phyloP scores from a whole-genome alignment of 257 asterid species.

The Ilex asprella region DNA sequence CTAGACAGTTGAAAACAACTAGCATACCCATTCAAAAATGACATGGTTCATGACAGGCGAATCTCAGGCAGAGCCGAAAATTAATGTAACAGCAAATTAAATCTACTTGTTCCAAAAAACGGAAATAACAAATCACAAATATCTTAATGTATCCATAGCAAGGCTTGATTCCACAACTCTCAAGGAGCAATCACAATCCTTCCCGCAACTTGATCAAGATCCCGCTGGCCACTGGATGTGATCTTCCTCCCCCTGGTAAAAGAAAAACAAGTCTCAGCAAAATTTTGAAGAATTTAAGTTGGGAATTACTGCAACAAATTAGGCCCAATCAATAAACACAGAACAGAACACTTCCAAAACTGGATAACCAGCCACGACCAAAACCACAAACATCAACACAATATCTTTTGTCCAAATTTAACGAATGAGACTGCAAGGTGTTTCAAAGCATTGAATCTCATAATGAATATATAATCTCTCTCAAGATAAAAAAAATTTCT shows the following conservation, averaged over 20 bases:
- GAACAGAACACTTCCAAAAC: not conserved
- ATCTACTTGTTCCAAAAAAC: no score
- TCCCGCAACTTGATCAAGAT: constrained; percentile 90
- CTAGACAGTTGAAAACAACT: no score
- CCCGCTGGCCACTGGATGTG: constrained; percentile 78
- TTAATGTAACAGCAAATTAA: no score
- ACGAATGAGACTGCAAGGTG: no score
- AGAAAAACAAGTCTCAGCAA: not conserved
- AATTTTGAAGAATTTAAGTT: not conserved
- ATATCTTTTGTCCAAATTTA: no score
- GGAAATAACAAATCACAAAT: not conserved
- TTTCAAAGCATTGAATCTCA: no score
- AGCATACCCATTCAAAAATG: no score
- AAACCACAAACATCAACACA: not conserved
- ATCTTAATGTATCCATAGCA: not conserved
- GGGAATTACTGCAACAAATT: not conserved
- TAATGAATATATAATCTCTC: no score
- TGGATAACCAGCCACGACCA: not conserved
- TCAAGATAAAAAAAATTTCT: no score
- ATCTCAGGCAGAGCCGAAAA: no score
- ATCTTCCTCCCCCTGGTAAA: constrained; percentile 66
- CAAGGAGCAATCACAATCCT: constrained; percentile 50
- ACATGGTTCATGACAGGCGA: no score
- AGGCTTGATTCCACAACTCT: constrained; percentile 1
- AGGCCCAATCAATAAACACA: not conserved